Percentiles rank a stretch among this genome's conserved stretches.
These are phyloP conservation scores for Fraxinus baroniana DNA, from an alignment of 305 asterid species.

Conservation along the genomic window DNA sequence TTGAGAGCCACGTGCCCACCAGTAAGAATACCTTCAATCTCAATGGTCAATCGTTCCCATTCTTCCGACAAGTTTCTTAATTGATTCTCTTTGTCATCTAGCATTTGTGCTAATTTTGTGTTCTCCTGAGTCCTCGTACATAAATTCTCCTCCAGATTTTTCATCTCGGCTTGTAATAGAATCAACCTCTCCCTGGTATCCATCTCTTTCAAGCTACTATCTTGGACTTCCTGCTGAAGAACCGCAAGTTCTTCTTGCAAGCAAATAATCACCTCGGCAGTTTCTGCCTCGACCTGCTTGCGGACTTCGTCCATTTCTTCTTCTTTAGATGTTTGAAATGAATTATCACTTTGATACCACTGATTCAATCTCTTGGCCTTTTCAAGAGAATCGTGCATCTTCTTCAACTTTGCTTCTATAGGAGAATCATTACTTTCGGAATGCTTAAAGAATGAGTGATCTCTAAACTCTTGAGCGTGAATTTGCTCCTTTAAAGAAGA, in stretches of 20 bases:
- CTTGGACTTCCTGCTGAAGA: constrained; percentile 80
- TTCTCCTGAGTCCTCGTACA: constrained; percentile 48
- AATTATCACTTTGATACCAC: constrained; percentile 60
- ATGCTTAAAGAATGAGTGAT: constrained; percentile 38
- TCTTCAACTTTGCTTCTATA: constrained; percentile 71
- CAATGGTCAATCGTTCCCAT: constrained; percentile 54
- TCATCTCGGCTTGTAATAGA: constrained; percentile 46
- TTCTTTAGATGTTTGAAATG: constrained; percentile 56
- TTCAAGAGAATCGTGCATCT: constrained; percentile 86
- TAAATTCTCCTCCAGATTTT: constrained; percentile 47
- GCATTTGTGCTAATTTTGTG: constrained; percentile 43
- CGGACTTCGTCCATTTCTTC: constrained; percentile 84
- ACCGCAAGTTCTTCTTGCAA: constrained; percentile 85
- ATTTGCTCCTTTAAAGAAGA: constrained; percentile 49
- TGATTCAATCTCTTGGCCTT: constrained; percentile 73
- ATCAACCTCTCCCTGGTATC: constrained; percentile 53
- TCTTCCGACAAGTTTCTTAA: constrained; percentile 45
- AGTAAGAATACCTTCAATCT: constrained; percentile 65
- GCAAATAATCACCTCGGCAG: constrained; percentile 96
- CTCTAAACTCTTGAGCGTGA: constrained; percentile 39
- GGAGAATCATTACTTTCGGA: constrained; percentile 49
- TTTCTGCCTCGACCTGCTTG: constrained; percentile 94
- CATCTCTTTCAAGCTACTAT: constrained; percentile 60
- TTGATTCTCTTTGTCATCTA: constrained; percentile 58
- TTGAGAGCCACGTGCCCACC: constrained; percentile 70